Percentiles rank a stretch among this genome's conserved stretches.
These are phyloP conservation scores for Lachnellula arida DNA, from an alignment of 2,329 filamentous ascomycete species.

Conservation along the genomic window DNA sequence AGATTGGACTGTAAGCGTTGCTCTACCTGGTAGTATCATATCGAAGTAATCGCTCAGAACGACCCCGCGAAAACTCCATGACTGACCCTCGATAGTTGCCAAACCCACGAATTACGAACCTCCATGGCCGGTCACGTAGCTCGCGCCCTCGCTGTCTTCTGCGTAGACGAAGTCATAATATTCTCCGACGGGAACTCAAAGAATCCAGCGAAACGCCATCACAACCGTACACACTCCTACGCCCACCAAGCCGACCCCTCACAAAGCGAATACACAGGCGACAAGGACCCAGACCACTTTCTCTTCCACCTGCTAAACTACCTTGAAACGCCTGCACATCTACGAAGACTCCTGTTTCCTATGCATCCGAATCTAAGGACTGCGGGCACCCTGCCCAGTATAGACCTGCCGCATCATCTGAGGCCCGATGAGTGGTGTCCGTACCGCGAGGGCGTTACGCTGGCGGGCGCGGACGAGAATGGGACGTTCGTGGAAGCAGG, in stretches of 20 bases:
- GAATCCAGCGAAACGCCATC: conserved; percentile 20
- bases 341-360: conserved; percentile 70
- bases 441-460: conserved; percentile 73
- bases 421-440: conserved; percentile 71
- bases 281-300: conserved; percentile 72
- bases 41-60: conserved; percentile 51
- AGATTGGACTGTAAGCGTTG: conserved; percentile 71
- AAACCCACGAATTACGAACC: conserved; percentile 62
- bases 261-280: conserved; percentile 54
- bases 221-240: conserved; percentile 18
- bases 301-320: conserved; percentile 74
- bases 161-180: conserved; percentile 77
- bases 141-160: conserved; percentile 76
- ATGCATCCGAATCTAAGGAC: conserved; percentile 72
- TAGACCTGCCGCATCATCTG: conserved; percentile 84
- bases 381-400: conserved; percentile 67
- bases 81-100: conserved; percentile 21
- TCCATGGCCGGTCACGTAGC: conserved; percentile 70
- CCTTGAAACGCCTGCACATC: conserved; percentile 78
- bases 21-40: conserved; percentile 73
- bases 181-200: conserved; percentile 64
- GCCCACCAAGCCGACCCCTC: conserved; percentile 40
- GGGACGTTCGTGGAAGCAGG: conserved; percentile 55
- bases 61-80: not conserved
- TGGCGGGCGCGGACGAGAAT: conserved; percentile 40